Base-by-base conservation (phyloP, 1,284 basidiomycete species). In the Phellopilus nigrolimitatus region DNA sequence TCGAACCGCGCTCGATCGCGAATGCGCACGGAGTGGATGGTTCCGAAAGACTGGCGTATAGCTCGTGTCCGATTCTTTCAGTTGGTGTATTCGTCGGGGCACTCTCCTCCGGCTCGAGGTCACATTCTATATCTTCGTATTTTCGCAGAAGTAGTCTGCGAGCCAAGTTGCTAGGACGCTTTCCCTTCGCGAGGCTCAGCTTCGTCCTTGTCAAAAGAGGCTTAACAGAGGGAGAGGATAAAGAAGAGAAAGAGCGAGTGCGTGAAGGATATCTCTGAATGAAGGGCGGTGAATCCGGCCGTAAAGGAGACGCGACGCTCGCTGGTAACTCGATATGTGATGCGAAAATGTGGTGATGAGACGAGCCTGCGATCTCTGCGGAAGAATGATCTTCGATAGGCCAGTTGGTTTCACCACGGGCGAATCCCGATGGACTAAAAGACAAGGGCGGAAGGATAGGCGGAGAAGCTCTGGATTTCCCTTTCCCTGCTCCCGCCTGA, bases 381-480 rank as follows among this genome's bases (percentile, higher is more conserved):
- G 47, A 48, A 28, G 19, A 10, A 24, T 22, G 8, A 21, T 17
- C 36, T 13, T 44, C 45, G n/a, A 49, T 21, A 8, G 74, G 66
- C 71, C 75, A 79, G 54, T 68, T 66, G 41, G 71, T 60, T 45
- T 69, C 64, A 34, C 62, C 66, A 57, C 71, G 76, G 38, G 68
- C 69, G 56, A 84, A 71, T 45, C 70, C 69, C 30, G 81, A 68
- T 33, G 76, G 70, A 41, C 75, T 70, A 60, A 88, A 80, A 28
- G 72, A 69, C 56, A 87, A 68, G 55, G 84, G 82, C 51, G 84
- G 80, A 52, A 86, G 71, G 59, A 71, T 71, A 53, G 83, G 80
- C 36, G 81, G 75, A 12, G 43, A 39, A n/a, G 47, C 48, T n/a
- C 47, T 40, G 21, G 45, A 28, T 61, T 66, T 78, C 53, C 66